phyloP scores from a whole-genome alignment of 73 alveolate species.

The Durusdinium trenchii region DNA sequence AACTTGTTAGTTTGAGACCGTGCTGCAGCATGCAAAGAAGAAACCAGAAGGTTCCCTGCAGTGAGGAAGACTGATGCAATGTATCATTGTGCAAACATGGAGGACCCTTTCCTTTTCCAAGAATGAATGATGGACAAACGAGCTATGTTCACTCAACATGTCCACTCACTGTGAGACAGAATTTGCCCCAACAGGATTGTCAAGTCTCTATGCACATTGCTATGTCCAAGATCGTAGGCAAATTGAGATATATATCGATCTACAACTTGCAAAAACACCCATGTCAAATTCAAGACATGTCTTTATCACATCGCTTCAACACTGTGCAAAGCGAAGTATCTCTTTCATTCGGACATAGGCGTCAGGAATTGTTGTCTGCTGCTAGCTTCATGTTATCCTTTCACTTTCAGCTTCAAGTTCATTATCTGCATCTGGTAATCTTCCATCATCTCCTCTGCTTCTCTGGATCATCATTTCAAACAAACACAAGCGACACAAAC shows the following conservation, averaged over 20 bases:
- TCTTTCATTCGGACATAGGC: not conserved
- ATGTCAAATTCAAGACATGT: not conserved
- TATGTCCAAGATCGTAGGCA: not conserved
- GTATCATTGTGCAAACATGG: too few species aligned
- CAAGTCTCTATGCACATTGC: not conserved
- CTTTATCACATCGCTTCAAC: not conserved
- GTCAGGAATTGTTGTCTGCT: not conserved
- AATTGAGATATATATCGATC: not conserved
- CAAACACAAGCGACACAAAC: not conserved
- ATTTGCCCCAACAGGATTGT: not conserved
- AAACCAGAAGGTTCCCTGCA: too few species aligned
- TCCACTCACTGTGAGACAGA: not conserved
- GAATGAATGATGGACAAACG: too few species aligned
- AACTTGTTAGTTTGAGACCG: too few species aligned
- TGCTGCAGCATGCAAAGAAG: too few species aligned
- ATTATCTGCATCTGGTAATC: conserved; percentile 89
- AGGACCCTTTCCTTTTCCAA: too few species aligned
- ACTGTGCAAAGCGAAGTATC: not conserved
- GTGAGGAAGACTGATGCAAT: too few species aligned
- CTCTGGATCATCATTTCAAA: not conserved
- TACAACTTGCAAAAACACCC: not conserved
- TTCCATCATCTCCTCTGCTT: conserved; percentile 61
- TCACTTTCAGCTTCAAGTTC: conserved; percentile 60
- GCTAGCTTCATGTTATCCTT: too few species aligned
- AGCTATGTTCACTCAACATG: not conserved